Evolutionary conservation across 495 filamentous ascomycete species (phyloP).

Genomic region (Lichina pygmaea): DNA sequence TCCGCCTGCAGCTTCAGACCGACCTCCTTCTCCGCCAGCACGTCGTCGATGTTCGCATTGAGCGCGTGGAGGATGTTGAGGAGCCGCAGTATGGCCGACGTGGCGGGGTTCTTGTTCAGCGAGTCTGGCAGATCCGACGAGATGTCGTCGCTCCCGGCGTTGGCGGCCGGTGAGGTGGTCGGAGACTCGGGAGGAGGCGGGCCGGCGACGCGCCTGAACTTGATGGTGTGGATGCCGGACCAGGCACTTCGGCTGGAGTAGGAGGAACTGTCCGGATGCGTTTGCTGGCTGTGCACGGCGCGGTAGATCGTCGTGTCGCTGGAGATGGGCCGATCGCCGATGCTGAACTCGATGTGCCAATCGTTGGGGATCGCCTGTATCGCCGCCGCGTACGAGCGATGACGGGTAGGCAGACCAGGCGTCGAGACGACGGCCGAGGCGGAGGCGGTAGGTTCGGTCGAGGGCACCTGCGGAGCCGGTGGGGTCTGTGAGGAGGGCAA

Average conservation of each 20-base stretch:
- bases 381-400: slow-evolving; percentile 59
- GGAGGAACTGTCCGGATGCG: slow-evolving; percentile 27
- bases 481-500: slow-evolving; percentile 18
- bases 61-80: slow-evolving; percentile 81
- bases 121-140: slow-evolving; percentile 45
- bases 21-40: slow-evolving; percentile 69
- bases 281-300: slow-evolving; percentile 54
- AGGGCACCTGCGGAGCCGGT: slow-evolving; percentile 12
- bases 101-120: slow-evolving; percentile 57
- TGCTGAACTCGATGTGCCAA: slow-evolving; percentile 94
- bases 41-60: slow-evolving; percentile 86
- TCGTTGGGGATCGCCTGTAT: slow-evolving; percentile 60
- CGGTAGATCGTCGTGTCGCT: slow-evolving; percentile 93
- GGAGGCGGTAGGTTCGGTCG: slow-evolving; percentile 15
- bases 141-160: slow-evolving; percentile 17
- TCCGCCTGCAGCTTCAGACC: slow-evolving; percentile 46
- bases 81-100: slow-evolving; percentile 65
- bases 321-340: slow-evolving; percentile 55
- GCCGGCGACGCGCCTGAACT: slow-evolving; percentile 64
- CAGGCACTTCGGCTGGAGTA: slow-evolving; percentile 50
- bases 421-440: slow-evolving; percentile 17
- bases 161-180: slow-evolving; percentile 27
- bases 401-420: slow-evolving; percentile 16
- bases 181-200: slow-evolving; percentile 64
- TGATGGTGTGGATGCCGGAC: slow-evolving; percentile 74